Evolutionary conservation across 805 yeast genomes (phyloP), one percentile per base, ranked within the genome.

Genomic region (Spathaspora sp.): DNA sequence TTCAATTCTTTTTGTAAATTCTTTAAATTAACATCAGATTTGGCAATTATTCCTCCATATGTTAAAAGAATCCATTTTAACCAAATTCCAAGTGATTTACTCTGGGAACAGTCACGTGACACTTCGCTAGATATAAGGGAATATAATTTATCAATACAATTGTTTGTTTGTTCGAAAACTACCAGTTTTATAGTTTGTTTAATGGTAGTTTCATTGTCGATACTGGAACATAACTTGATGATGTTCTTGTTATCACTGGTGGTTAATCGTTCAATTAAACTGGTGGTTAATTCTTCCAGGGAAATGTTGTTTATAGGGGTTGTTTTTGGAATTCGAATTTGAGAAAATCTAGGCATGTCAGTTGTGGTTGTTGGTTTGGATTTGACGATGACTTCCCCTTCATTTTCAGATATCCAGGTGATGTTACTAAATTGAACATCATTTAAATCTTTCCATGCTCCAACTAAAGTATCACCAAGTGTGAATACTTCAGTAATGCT

Each of bases 21-120:
- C 44, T 82, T 82, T 49, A 87, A 70, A 19, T 83, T 73, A 49
- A 82, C 75, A 50, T 82, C 78, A 6, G 76, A 67, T 32, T 77
- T 73, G 12, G 80, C 75, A 17, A 86, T 72, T 56, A 85, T 79
- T 1, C 89, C 81, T 23, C 92, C 89, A 61, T 86, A 87, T 12
- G 80, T 69, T 26, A 91, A 76, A 53, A 92, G 70, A 16, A 89
- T 59, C 90, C 94, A 89, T 65, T 88, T 87, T 49, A 92, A 73
- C 97, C 97, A 93, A 5, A 81, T 60, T 45, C 76, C 69, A 46
- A 70, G 58, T 12, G 66, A 51, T 16, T 61, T 52, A 32, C 59
- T 61, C 44, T 58, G 59, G 6, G 72, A 57, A 17, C 73, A 67
- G 47, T 64, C 66, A 2, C 46, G 46, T 2, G 71, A 59, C 5